Base-by-base conservation (phyloP, 805 yeast species). In the Wickerhamomyces xylosicus region DNA sequence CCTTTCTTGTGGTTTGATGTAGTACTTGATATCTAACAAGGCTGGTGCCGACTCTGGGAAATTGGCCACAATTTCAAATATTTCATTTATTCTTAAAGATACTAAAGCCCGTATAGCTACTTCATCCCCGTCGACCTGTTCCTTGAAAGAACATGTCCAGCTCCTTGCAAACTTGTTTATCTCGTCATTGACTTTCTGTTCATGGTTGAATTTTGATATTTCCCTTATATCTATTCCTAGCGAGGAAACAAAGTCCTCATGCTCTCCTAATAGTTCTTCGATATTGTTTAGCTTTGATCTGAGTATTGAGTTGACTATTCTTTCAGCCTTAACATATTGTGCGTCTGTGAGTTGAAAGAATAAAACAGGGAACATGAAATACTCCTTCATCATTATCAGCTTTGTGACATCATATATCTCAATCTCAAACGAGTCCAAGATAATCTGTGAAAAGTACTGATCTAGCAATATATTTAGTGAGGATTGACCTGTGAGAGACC, bases 21-120 rank as follows among this genome's bases (percentile, higher is more conserved):
- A 76, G 25, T 54, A 56, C 41, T 72, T 68, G 17, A 85, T 55
- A 46, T 85, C 95, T 20, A 59, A 54, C 13, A 85, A 58, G 0
- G 84, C 79, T 4, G 64, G 58, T 10, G 52, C 49, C 1, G 85
- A 69, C 3, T 52, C 45, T 0, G 90, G 89, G 44, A 59, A 79
- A 28, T 62, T 58, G 1, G 62, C 44, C 0, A 83, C 72, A 19
- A 85, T 69, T 21, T 72, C 74, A 50, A 68, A 80, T 8, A 80
- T 69, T 49, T 84, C 86, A 1, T 51, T 44, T 1, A 69, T 72
- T 41, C 92, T 61, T 32, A 79, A 57, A n/a, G 47, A 47, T 5
- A 49, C 38, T 2, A 56, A 33, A 19, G 52, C 48, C 4, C 33
- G 28, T 19, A 21, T 38, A 3, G 46, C 19, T 1, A 43, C 19